Evolutionary conservation across 495 filamentous ascomycete genomes (phyloP), one percentile per base, ranked within the genome.

Genomic region (Aspergillus campestris): DNA sequence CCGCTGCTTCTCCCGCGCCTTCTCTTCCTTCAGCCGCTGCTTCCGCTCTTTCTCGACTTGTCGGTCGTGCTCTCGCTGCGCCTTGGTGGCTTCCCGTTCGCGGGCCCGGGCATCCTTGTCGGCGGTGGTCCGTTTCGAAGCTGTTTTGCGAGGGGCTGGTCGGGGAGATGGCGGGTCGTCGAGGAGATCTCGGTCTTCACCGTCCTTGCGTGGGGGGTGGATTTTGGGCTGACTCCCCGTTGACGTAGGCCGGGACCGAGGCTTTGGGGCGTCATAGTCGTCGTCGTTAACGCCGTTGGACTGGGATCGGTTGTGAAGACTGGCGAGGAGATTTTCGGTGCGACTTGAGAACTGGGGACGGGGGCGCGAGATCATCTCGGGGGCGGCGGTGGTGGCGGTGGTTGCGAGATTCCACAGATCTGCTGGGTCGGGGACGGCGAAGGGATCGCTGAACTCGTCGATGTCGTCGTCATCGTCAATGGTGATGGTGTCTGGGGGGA

Each of bases 1-100:
- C 8, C 67, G 67, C 42, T 83, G 75, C 56, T 83, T 90, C 54
- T 86, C 78, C 36, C 64, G 67, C 1, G 72, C 77, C 53, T 76
- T 80, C 42, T 83, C 73, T 53, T 77, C 77, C 50, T 68, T 74
- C 46, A 62, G 38, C 37, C 64, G 52, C 13, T 62, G 65, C 44
- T 74, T 81, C 65, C 53, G 69, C 59, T 64, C 72, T 58, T 69
- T 78, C 31, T 75, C 69, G 0, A 58, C 51, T 43, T 74, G 62
- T 11, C 64, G 63, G 9, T 72, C 68, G 13, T 50, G 61, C 48
- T 66, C 74, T 69, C 58, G 79, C 58, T 46, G 58, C 14, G 45
- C 62, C 55, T 63, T 79, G 62, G 43, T 66, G 15, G 60, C 65
- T 40, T 65, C 66, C 33, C 70, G 69, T 33, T 79, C 77, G 57